phyloP scores from a whole-genome alignment of 2,329 filamentous ascomycete species.

The Exophiala phaeomuriformis region DNA sequence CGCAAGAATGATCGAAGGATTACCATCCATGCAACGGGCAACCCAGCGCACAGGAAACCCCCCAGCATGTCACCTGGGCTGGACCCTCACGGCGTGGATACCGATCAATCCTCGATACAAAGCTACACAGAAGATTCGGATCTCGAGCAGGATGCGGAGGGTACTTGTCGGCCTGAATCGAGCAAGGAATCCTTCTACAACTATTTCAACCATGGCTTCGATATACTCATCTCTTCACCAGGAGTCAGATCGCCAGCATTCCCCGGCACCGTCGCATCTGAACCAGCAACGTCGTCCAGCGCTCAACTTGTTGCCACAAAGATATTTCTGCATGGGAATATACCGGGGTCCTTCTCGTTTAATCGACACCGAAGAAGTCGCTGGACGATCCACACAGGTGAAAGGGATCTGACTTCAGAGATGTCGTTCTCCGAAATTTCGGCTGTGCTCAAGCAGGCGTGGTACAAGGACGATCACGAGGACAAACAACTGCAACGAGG shows the following conservation, averaged over 20 bases:
- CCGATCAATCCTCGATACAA: slow-evolving; percentile 66
- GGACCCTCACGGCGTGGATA: slow-evolving; percentile 50
- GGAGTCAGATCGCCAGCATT: slow-evolving; percentile 57
- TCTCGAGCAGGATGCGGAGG: slow-evolving; percentile 50
- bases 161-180: slow-evolving; percentile 52
- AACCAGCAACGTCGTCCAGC: slow-evolving; percentile 30
- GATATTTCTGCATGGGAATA: slow-evolving; percentile 86
- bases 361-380: slow-evolving; percentile 85
- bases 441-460: slow-evolving; percentile 58
- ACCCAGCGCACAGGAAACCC: slow-evolving; percentile 39
- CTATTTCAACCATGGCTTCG: slow-evolving; percentile 93
- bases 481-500: slow-evolving; percentile 49
- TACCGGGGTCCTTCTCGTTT: slow-evolving; percentile 93
- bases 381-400: slow-evolving; percentile 62
- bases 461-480: slow-evolving; percentile 56
- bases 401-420: slow-evolving; percentile 60
- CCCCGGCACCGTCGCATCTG: slow-evolving; percentile 34
- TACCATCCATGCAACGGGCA: slow-evolving; percentile 63
- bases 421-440: slow-evolving; percentile 70
- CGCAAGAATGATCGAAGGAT: slow-evolving; percentile 83
- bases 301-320: slow-evolving; percentile 78
- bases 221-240: slow-evolving; percentile 79
- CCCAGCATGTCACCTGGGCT: slow-evolving; percentile 32
- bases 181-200: slow-evolving; percentile 74
- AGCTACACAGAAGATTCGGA: slow-evolving; percentile 63